phyloP scores from a whole-genome alignment of 225 moss, liverwort and hornwort species.

The Pseudoscleropodium purum region DNA sequence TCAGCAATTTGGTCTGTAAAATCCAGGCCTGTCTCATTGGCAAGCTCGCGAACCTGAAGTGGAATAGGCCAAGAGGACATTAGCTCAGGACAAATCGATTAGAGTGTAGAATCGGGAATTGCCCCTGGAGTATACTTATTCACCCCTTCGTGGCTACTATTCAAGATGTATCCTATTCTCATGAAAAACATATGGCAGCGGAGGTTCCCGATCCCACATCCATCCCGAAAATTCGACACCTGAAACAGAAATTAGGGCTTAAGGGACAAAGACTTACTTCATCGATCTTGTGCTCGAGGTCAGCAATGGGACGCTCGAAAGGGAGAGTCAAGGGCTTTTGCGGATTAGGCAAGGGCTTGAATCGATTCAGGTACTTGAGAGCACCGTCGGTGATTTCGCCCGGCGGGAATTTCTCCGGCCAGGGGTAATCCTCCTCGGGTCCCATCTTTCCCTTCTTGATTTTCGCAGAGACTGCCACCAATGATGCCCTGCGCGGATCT shows the following conservation, averaged over 20 bases:
- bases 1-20: conserved; percentile 92
- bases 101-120: not conserved
- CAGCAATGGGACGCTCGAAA: conserved; percentile 84
- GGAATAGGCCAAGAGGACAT: not conserved
- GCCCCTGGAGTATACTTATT: not conserved
- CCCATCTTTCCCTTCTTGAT: conserved; percentile 96
- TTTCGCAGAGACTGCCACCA: conserved; percentile 41
- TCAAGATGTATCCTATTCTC: not conserved
- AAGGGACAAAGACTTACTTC: conserved; percentile 32
- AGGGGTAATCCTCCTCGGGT: conserved; percentile 79
- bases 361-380: conserved; percentile 71
- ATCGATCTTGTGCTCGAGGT: conserved; percentile 89
- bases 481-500: not conserved
- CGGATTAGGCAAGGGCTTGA: conserved; percentile 78
- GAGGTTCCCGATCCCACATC: too few species aligned
- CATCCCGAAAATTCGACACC: not conserved
- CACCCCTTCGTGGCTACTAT: not conserved
- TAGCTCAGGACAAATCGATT: not conserved
- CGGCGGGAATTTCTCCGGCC: conserved; percentile 86
- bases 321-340: conserved; percentile 81
- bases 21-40: conserved; percentile 95
- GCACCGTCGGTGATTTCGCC: conserved; percentile 46
- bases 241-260: not conserved
- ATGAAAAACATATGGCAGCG: not conserved
- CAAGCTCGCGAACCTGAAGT: conserved; percentile 75